Percentiles rank a stretch among this genome's conserved stretches.
Conservation (phyloP, 306 rosid species). For the Betula pendula region DNA sequence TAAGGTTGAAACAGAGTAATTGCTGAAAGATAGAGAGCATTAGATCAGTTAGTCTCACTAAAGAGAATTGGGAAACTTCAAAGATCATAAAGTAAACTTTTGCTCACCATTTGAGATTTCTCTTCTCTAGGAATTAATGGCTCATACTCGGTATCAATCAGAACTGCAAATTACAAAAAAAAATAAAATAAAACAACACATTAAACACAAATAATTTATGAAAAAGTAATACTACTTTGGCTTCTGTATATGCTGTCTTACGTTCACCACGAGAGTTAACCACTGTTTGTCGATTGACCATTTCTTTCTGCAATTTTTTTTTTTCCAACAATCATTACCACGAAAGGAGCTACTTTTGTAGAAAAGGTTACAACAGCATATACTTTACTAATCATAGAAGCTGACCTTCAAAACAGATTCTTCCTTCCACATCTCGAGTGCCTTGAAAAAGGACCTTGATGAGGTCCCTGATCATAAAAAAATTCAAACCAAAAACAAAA, state of each 20-base stretch:
- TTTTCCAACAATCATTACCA: not conserved
- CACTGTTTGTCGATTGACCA: constrained; percentile 24
- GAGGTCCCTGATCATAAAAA: constrained; percentile 60
- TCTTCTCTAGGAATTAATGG: constrained; percentile 57
- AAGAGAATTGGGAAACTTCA: not conserved
- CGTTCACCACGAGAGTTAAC: constrained; percentile 52
- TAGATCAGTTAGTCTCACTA: constrained; percentile 8
- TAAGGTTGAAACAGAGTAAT: constrained; percentile 61
- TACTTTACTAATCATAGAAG: not conserved
- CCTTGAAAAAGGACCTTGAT: constrained; percentile 75
- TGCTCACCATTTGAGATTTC: constrained; percentile 58
- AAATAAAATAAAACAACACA: not conserved
- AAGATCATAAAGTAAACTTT: constrained; percentile 4
- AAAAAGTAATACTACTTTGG: not conserved
- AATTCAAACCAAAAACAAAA: too few relatives aligned
- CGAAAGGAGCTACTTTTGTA: not conserved
- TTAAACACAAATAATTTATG: not conserved
- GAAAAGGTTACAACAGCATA: not conserved
- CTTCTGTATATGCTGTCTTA: constrained; percentile 19
- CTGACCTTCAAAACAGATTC: constrained; percentile 67
- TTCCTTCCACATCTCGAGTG: constrained; percentile 72
- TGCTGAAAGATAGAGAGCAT: constrained; percentile 41
- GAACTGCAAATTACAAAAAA: constrained; percentile 49
- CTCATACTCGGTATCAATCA: constrained; percentile 49
- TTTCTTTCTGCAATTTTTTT: constrained; percentile 54